Evolutionary conservation across 2,329 filamentous ascomycete species (phyloP).

Genomic region (Colletotrichum lupini): DNA sequence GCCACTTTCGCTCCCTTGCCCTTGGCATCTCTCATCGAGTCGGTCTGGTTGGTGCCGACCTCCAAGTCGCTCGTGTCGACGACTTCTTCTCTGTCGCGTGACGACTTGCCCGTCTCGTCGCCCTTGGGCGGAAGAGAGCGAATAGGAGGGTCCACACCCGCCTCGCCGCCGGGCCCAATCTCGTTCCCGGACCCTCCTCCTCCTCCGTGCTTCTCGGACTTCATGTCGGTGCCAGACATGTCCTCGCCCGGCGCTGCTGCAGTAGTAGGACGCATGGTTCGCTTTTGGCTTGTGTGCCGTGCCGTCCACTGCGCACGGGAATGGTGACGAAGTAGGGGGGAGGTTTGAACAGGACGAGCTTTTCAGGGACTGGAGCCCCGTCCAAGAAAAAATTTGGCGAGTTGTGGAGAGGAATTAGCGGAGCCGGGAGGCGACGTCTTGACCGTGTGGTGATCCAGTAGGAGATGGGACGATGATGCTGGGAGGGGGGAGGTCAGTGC

Average conservation of each 20-base stretch:
- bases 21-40: conserved; percentile 1
- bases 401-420: conserved; percentile 16
- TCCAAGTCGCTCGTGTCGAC: conserved; percentile 24
- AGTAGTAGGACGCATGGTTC: conserved; percentile 8
- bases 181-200: background rate
- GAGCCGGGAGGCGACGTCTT: conserved; percentile 3
- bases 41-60: conserved; percentile 2
- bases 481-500: conserved; percentile 1
- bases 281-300: background rate
- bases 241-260: conserved; percentile 13
- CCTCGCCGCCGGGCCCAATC: conserved; percentile 4
- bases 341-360: background rate
- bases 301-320: background rate
- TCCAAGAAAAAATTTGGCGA: conserved; percentile 7
- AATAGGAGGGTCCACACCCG: background rate
- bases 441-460: background rate
- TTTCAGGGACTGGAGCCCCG: background rate
- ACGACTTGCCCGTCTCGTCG: background rate
- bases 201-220: conserved; percentile 1
- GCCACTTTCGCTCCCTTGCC: background rate
- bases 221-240: background rate
- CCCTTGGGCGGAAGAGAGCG: background rate
- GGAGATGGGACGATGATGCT: background rate
- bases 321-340: background rate
- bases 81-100: background rate